Conservation (phyloP, 1,284 basidiomycete species). For the Somion occarium region DNA sequence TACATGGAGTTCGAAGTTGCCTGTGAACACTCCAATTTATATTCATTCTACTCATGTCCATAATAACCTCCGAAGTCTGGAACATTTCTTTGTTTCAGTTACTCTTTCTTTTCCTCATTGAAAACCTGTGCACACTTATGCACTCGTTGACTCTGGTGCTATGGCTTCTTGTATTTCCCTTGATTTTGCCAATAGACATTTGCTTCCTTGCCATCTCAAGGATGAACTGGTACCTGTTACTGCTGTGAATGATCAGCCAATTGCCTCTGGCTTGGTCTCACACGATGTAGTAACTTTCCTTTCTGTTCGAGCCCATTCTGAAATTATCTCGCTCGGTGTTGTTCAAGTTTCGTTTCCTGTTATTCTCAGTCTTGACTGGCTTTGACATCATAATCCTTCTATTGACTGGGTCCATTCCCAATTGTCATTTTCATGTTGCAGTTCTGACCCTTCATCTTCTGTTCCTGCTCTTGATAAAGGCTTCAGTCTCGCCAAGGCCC, state of each 20-base stretch:
- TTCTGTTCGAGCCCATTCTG: constrained; percentile 21
- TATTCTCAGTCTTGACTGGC: constrained; percentile 10
- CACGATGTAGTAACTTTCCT: constrained; percentile 28
- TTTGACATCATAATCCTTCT: constrained; percentile 6
- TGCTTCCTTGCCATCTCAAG: constrained; percentile 22
- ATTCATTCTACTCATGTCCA: constrained; percentile 8
- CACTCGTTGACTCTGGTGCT: constrained; percentile 33
- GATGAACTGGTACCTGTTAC: constrained; percentile 27
- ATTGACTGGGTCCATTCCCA: background rate
- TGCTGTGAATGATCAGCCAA: constrained; percentile 31
- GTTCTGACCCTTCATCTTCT: constrained; percentile 25
- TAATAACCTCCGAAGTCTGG: constrained; percentile 12
- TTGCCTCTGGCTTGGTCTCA: constrained; percentile 31
- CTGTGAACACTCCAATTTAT: background rate
- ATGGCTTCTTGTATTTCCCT: constrained; percentile 31
- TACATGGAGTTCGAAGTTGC: background rate
- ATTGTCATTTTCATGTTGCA: constrained; percentile 26
- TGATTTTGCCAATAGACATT: constrained; percentile 27
- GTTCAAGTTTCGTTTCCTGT: constrained; percentile 19
- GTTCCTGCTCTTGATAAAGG: constrained; percentile 9
- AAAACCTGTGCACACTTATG: constrained; percentile 24
- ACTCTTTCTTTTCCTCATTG: constrained; percentile 26
- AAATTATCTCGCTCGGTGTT: constrained; percentile 14
- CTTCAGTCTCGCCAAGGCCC: constrained; percentile 12
- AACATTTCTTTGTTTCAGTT: constrained; percentile 33